Base-by-base conservation (phyloP, 495 filamentous ascomycete species). In the Neurospora cerealis region DNA sequence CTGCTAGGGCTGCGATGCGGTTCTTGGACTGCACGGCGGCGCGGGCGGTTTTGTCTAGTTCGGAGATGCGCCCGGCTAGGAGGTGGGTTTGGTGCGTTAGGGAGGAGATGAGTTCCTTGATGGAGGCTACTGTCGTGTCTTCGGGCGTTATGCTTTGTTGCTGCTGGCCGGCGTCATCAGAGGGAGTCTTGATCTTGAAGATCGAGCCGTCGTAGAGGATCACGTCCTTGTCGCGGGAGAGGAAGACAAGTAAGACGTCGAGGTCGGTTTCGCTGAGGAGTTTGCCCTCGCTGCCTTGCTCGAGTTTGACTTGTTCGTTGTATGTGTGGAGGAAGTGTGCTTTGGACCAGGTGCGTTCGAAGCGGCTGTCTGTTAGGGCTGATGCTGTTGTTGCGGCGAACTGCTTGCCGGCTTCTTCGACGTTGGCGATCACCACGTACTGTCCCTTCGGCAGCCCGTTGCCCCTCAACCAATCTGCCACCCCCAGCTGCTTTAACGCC, bases 91-190 rank as follows among this genome's bases (percentile, higher is more conserved):
- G 91, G 66, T 84, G 84, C 40, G 86, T 85, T 24, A 94, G 80
- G 32, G 89, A 88, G 40, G 83, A 82, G 39, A 91, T 88, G 21
- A 94, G 83, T 5, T 89, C 85, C 77, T 91, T 93, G 40, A 97
- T 87, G 39, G 89, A 90, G 2, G 93, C 93, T 72, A 98, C 92
- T 0, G 93, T 91, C 8, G 84, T 86, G 81, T 99, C 96, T 75
- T 95, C 88, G 36, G 88, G 80, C 4, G 91, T 92, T 69, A 97
- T 91, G 13, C 6, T 32, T 1, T 60, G 34, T 39, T 13, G 62
- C n/a, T 4, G 37, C 21, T 84, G 76, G 6, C 78, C 44, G 7
- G 84, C 80, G 24, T 86, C 80, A 36, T 85, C 81, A 38, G 81
- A 82, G 9, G 83, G 72, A 5, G 75, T 78, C 75, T 86, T 89